Conservation (phyloP, 1,284 basidiomycete species). For the Vanrija sp. region DNA sequence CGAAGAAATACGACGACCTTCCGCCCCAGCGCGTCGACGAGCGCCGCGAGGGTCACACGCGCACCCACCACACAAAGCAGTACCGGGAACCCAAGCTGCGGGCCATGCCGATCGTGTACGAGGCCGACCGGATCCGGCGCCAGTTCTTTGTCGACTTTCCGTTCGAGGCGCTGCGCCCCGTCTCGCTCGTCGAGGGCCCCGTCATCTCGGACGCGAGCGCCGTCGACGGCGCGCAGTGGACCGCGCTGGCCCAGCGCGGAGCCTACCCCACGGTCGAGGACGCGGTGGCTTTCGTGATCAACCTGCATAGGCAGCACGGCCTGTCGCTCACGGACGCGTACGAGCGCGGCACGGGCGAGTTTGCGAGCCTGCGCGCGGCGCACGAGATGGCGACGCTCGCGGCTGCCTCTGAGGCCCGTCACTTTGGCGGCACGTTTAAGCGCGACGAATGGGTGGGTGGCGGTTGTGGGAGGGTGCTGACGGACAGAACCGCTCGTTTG, state of each 20-base stretch:
- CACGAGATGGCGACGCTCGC: slow-evolving; percentile 72
- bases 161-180: slow-evolving; percentile 85
- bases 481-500: slow-evolving; percentile 30
- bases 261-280: slow-evolving; percentile 83
- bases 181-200: slow-evolving; percentile 65
- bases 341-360: slow-evolving; percentile 71
- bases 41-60: slow-evolving; percentile 1
- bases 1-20: slow-evolving; percentile 21
- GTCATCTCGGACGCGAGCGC: slow-evolving; percentile 54
- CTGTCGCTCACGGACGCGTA: slow-evolving; percentile 78
- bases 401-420: slow-evolving; percentile 74
- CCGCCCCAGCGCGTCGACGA: slow-evolving; percentile 5
- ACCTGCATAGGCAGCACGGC: slow-evolving; percentile 65
- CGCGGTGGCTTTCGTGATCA: slow-evolving; percentile 72
- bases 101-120: slow-evolving; percentile 67
- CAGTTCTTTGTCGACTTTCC: slow-evolving; percentile 96
- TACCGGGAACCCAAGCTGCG: slow-evolving; percentile 55
- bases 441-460: slow-evolving; percentile 39
- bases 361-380: slow-evolving; percentile 77
- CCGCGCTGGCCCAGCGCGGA: slow-evolving; percentile 69
- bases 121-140: slow-evolving; percentile 78
- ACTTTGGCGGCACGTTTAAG: slow-evolving; percentile 59
- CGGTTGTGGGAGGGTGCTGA: neutral
- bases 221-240: slow-evolving; percentile 65
- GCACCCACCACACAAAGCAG: slow-evolving; percentile 33